Conservation (phyloP, 2,329 filamentous ascomycete species). For the Xylariaceae sp. region DNA sequence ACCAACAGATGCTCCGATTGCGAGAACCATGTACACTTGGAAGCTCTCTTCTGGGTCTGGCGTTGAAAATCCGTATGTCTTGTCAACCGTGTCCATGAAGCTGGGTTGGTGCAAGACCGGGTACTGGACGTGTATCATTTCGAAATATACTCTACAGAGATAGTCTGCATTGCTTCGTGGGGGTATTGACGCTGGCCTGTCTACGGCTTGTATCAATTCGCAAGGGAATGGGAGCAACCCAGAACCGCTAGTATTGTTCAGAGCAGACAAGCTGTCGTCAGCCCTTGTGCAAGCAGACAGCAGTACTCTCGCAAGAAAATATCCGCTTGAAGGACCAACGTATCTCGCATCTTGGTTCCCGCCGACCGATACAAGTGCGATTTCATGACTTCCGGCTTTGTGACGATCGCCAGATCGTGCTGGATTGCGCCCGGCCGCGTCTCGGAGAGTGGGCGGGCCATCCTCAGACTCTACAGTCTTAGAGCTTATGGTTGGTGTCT, state of each 20-base stretch:
- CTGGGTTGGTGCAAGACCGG: slow-evolving; percentile 48
- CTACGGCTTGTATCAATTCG: background rate
- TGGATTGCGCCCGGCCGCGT: too few relatives aligned
- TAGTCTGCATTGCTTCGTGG: slow-evolving; percentile 38
- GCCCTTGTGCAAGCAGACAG: slow-evolving; percentile 34
- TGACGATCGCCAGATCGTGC: too few relatives aligned
- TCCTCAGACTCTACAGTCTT: background rate
- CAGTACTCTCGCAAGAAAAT: slow-evolving; percentile 50
- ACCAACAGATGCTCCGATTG: slow-evolving; percentile 45
- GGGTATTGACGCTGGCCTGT: slow-evolving; percentile 14
- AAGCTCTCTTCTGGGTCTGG: slow-evolving; percentile 37
- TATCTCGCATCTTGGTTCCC: slow-evolving; percentile 48
- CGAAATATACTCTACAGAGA: slow-evolving; percentile 47
- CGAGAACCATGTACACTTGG: slow-evolving; percentile 53
- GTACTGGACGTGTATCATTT: slow-evolving; percentile 46
- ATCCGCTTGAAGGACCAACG: slow-evolving; percentile 55
- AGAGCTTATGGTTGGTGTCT: too few relatives aligned
- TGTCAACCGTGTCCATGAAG: slow-evolving; percentile 35
- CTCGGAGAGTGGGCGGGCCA: background rate
- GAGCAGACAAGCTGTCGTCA: slow-evolving; percentile 1
- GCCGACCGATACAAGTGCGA: slow-evolving; percentile 50
- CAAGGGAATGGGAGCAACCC: too few relatives aligned
- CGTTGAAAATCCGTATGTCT: slow-evolving; percentile 33
- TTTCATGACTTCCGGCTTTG: slow-evolving; percentile 39
- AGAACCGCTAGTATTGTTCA: too few relatives aligned